Evolutionary conservation across 371 early-diverging fungal genomes (phyloP).

Genomic region (Syncephalastrum sp.): DNA sequence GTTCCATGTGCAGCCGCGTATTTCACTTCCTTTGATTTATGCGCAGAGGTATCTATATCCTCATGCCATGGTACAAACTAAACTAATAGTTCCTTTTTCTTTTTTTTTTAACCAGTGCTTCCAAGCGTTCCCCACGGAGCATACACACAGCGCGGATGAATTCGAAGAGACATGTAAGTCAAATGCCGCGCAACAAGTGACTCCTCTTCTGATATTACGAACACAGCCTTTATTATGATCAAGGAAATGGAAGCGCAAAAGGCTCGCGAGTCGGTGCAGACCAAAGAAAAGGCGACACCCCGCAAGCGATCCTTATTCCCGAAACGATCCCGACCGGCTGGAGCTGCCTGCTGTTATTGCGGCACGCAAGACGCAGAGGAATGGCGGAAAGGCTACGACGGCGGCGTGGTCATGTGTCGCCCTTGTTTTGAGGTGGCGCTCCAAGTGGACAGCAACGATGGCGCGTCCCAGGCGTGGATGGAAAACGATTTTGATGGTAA

Average conservation of each 20-base stretch:
- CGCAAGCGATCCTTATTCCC: constrained; percentile 21
- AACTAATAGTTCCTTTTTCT: constrained; percentile 2
- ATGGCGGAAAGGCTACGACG: constrained; percentile 74
- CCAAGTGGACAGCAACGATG: constrained; percentile 37
- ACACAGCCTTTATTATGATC: constrained; percentile 37
- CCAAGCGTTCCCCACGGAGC: constrained; percentile 47
- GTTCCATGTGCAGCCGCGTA: constrained; percentile 64
- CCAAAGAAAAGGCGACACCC: constrained; percentile 38
- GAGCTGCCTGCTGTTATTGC: constrained; percentile 47
- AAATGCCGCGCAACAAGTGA: not conserved
- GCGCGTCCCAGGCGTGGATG: constrained; percentile 14
- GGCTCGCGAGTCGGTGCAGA: constrained; percentile 43
- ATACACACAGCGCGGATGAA: constrained; percentile 56
- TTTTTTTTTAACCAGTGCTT: constrained; percentile 47
- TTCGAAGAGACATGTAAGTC: constrained; percentile 63
- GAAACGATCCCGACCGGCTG: constrained; percentile 26
- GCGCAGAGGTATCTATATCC: constrained; percentile 47
- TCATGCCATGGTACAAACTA: not conserved
- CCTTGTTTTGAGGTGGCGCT: constrained; percentile 70
- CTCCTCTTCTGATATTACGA: constrained; percentile 1
- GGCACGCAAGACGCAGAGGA: constrained; percentile 42
- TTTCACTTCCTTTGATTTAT: constrained; percentile 75
- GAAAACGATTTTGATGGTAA: constrained; percentile 9
- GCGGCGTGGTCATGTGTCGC: constrained; percentile 81
- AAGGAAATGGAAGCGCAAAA: constrained; percentile 54